These are phyloP conservation scores for Tephrocybe rancida DNA, from an alignment of 768 basidiomycete species.

Conservation along the genomic window DNA sequence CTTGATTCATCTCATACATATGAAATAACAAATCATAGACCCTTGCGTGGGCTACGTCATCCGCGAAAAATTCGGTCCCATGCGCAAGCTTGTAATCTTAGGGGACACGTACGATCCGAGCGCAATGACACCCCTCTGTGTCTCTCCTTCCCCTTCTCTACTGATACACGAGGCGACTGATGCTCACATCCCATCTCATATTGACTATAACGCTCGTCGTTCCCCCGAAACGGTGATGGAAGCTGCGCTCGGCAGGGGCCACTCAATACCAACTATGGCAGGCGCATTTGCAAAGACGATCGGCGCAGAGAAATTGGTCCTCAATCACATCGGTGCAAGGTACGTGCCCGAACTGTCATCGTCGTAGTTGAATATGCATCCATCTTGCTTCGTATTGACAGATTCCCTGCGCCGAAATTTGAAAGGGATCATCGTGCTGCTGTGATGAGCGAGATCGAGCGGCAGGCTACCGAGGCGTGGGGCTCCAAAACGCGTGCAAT, in stretches of 20 bases:
- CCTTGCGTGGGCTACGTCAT: slow-evolving; percentile 83
- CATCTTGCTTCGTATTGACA: slow-evolving; percentile 22
- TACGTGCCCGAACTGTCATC: slow-evolving; percentile 29
- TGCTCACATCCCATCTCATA: slow-evolving; percentile 58
- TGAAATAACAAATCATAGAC: slow-evolving; percentile 40
- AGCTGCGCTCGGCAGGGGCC: slow-evolving; percentile 67
- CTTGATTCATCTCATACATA: background rate
- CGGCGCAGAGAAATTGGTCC: slow-evolving; percentile 59
- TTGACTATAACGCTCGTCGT: slow-evolving; percentile 52
- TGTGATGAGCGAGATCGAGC: slow-evolving; percentile 62
- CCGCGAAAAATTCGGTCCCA: slow-evolving; percentile 49
- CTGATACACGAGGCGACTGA: slow-evolving; percentile 89
- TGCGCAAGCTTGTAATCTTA: slow-evolving; percentile 70
- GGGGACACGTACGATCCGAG: slow-evolving; percentile 78
- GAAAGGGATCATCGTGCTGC: slow-evolving; percentile 38
- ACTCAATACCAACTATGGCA: slow-evolving; percentile 80
- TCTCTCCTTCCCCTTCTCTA: slow-evolving; percentile 53
- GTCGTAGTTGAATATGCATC: background rate
- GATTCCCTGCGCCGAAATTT: slow-evolving; percentile 55
- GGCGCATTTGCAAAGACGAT: slow-evolving; percentile 70
- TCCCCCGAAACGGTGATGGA: slow-evolving; percentile 41
- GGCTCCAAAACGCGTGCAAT: slow-evolving; percentile 41
- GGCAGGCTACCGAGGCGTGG: slow-evolving; percentile 67
- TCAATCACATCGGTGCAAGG: slow-evolving; percentile 82
- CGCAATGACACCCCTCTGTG: slow-evolving; percentile 57